Percentiles rank a stretch among this genome's conserved stretches.
Evolutionary conservation across 2,329 filamentous ascomycete genomes (phyloP).

Genomic region (Scytalidium sp.): DNA sequence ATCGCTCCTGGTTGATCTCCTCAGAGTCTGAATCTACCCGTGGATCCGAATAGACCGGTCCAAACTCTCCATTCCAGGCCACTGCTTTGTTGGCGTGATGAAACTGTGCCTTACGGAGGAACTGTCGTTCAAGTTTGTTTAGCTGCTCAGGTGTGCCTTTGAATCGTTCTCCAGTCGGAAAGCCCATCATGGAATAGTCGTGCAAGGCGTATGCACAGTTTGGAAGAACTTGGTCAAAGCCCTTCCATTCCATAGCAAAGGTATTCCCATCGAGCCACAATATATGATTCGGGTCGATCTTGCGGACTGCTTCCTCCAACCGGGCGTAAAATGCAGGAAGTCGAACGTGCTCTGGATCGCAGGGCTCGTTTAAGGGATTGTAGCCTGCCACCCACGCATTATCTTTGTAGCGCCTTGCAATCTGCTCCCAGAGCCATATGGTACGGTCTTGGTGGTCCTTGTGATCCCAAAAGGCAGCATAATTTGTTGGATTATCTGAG

Average conservation of each 20-base stretch:
- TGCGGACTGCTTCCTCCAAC: constrained; percentile 36
- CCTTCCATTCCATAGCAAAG: constrained; percentile 51
- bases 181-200: constrained; percentile 51
- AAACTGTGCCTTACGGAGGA: constrained; percentile 41
- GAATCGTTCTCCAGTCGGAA: constrained; percentile 39
- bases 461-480: constrained; percentile 44
- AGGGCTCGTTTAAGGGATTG: constrained; percentile 31
- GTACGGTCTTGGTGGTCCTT: constrained; percentile 44
- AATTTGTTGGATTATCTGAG: constrained; percentile 33
- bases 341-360: constrained; percentile 29
- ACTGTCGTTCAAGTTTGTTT: constrained; percentile 34
- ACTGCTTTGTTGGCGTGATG: constrained; percentile 38
- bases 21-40: constrained; percentile 27
- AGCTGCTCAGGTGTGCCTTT: constrained; percentile 40
- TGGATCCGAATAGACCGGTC: constrained; percentile 35
- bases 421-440: constrained; percentile 40
- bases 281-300: constrained; percentile 44
- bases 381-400: constrained; percentile 35
- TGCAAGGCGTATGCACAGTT: constrained; percentile 51
- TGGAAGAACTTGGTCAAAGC: constrained; percentile 42
- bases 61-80: constrained; percentile 52
- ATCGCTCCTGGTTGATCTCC: constrained; percentile 39
- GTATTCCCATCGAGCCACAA: constrained; percentile 51
- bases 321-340: constrained; percentile 39
- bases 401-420: constrained; percentile 38